Evolutionary conservation across 305 asterid genomes (phyloP), one percentile per base, ranked within the genome.

Genomic region (Salvia sclarea): DNA sequence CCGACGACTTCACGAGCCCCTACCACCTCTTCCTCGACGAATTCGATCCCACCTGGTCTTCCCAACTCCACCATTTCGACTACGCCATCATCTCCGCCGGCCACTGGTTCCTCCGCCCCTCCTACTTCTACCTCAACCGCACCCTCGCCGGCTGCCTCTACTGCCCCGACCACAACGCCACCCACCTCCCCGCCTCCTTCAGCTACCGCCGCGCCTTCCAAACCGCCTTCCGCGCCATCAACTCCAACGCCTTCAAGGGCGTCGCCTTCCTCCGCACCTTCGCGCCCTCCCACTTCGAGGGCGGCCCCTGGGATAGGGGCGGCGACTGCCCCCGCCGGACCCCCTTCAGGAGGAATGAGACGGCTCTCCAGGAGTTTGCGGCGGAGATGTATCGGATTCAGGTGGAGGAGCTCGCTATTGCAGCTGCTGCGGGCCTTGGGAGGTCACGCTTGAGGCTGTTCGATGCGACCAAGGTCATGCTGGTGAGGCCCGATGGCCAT

Each of bases 41-140:
- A 43, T 71, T 71, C 64, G 96, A 89, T 52, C 61, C 60, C 10
- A 64, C 64, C 0, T 91, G 97, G 97, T 78, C 80, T 0, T 5
- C 35, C 40, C 67, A 56, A 16, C 76, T 91, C 66, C 61, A 30
- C 12, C 6, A 43, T 5, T 81, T 79, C 75, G 88, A 88, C 76
- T 90, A 71, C 69, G 37, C 84, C 12, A 63, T 90, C 70, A 80
- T 90, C 82, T 90, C 97, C 28, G 91, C 88, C 49, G 95, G 91
- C 5, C 96, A 85, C 1, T 88, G 96, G 97, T 91, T 91, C 77
- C 76, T 80, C 84, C 82, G 97, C 7, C 95, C 97, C 21, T 64
- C 89, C 20, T 80, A 82, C 66, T 89, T 81, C 81, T 84, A 87
- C 75, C 69, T 84, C n/a, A 84, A 81, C 38, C 47, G 70, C 11